phyloP scores from a whole-genome alignment of 1,284 basidiomycete species.

The Sporisorium graminicola region DNA sequence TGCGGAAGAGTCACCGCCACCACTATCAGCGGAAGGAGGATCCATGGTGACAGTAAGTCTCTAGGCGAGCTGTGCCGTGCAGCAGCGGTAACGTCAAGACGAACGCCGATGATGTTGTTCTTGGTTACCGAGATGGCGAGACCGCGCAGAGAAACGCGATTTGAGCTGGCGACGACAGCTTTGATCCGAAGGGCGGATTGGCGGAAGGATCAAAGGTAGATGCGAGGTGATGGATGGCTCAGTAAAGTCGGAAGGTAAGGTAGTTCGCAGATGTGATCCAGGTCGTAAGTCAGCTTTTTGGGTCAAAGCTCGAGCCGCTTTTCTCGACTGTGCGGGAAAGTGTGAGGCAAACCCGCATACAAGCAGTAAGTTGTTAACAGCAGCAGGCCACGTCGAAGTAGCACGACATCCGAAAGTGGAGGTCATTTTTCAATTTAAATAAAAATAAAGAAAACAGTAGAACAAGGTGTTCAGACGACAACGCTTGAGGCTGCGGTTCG shows the following conservation, averaged over 20 bases:
- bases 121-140: neutral
- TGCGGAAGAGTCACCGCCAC: slow-evolving; percentile 1
- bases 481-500: no score
- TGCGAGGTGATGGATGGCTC: neutral
- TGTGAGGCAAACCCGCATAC: neutral
- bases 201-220: neutral
- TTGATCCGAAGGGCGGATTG: neutral
- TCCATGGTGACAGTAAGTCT: slow-evolving; percentile 7
- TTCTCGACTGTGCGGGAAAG: neutral
- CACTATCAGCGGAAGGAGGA: slow-evolving; percentile 14
- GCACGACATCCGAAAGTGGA: slow-evolving; percentile 13
- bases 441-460: no score
- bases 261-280: neutral
- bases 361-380: no score
- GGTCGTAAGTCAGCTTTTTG: no score
- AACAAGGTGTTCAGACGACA: no score
- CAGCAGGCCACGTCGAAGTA: neutral
- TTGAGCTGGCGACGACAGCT: neutral
- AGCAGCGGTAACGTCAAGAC: neutral
- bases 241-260: neutral
- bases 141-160: neutral
- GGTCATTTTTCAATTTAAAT: neutral
- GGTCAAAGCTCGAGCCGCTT: neutral
- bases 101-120: neutral
- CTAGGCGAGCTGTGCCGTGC: neutral